phyloP scores from a whole-genome alignment of 2,329 filamentous ascomycete species.

The Aspergillus aculeatus region DNA sequence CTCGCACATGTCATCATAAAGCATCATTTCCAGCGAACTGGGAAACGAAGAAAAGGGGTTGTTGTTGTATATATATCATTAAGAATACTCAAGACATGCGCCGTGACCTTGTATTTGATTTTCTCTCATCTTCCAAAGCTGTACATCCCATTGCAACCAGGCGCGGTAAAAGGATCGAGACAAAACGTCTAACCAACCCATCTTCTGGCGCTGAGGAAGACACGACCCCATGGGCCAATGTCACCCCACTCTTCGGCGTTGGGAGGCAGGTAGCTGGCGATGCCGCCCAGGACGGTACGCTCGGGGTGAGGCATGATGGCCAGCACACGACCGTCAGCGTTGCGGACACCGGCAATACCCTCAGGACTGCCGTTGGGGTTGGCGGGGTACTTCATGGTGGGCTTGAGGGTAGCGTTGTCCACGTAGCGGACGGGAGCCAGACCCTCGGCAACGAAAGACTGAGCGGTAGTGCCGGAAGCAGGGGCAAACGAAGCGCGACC shows the following conservation, averaged over 20 bases:
- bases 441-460: conserved; percentile 60
- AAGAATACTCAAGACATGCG: background rate
- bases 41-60: background rate
- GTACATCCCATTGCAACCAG: background rate
- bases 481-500: conserved; percentile 72
- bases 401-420: conserved; percentile 69
- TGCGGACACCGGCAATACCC: conserved; percentile 78
- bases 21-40: background rate
- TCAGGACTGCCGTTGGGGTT: conserved; percentile 85
- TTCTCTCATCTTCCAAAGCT: background rate
- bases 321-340: conserved; percentile 73
- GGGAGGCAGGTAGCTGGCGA: conserved; percentile 71
- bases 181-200: conserved; percentile 68
- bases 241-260: conserved; percentile 69
- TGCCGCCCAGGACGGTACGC: conserved; percentile 77
- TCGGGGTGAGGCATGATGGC: conserved; percentile 95
- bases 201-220: conserved; percentile 83
- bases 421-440: conserved; percentile 79
- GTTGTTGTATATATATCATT: conserved; percentile 5
- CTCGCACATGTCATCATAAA: conserved; percentile 6
- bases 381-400: conserved; percentile 80
- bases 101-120: background rate
- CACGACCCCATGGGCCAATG: conserved; percentile 77
- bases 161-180: background rate
- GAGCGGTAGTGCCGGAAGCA: conserved; percentile 46